Evolutionary conservation across 306 rosid species (phyloP).

Genomic region (Acmispon strigosus): DNA sequence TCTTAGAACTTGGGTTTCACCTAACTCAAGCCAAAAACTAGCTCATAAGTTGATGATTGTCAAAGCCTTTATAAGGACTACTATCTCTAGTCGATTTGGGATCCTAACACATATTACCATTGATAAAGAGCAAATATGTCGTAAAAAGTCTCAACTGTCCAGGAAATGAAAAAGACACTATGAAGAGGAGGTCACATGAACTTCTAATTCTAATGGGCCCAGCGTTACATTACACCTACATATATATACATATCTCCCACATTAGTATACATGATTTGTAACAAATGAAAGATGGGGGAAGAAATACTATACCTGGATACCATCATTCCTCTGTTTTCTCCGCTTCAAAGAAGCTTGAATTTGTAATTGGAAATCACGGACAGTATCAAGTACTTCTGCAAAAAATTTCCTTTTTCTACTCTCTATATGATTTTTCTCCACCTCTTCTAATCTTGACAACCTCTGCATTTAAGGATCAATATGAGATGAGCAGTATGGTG

Average conservation of each 20-base stretch:
- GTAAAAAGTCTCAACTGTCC: not conserved
- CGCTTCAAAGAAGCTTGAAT: constrained; percentile 87
- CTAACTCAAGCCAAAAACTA: too few relatives aligned
- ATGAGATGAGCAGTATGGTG: constrained; percentile 23
- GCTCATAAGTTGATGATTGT: too few relatives aligned
- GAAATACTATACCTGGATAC: constrained; percentile 52
- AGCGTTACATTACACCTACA: not conserved
- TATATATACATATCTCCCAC: not conserved
- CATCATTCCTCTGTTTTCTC: constrained; percentile 90
- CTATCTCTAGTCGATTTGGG: too few relatives aligned
- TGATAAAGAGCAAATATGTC: not conserved
- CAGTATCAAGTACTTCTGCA: constrained; percentile 80
- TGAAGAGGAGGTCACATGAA: not conserved
- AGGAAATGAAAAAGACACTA: not conserved
- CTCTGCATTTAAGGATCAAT: constrained; percentile 60
- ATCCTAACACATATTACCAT: too few relatives aligned
- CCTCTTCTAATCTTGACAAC: constrained; percentile 82
- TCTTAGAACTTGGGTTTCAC: too few relatives aligned
- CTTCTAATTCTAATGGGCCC: not conserved
- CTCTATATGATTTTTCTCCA: constrained; percentile 75
- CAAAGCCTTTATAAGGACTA: too few relatives aligned
- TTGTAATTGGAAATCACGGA: constrained; percentile 95
- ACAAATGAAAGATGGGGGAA: constrained; percentile 12
- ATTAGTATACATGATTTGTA: not conserved
- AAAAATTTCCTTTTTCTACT: constrained; percentile 89